Conservation (phyloP, 176 grass and related monocot species). For the Raddia guianensis region DNA sequence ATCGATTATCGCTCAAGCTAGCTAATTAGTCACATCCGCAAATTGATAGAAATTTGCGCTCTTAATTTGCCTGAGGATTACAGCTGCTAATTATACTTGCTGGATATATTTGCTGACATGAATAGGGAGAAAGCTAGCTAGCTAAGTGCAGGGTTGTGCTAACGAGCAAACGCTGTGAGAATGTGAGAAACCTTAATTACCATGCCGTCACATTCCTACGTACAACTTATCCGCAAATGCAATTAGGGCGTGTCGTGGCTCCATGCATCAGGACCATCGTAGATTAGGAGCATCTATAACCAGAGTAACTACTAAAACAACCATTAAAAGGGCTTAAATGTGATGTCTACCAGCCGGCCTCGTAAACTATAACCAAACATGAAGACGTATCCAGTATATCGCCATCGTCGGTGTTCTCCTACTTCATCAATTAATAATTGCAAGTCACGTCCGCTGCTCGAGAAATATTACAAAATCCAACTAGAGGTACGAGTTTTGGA, state of each 20-base stretch:
- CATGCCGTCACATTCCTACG: too few relatives aligned
- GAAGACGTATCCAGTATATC: not conserved
- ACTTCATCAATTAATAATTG: not conserved
- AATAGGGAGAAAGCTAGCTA: not conserved
- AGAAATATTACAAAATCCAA: not conserved
- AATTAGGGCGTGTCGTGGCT: not conserved
- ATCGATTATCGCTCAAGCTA: not conserved
- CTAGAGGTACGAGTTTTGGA: too few relatives aligned
- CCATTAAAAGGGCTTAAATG: slow-evolving; percentile 43
- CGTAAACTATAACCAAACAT: not conserved
- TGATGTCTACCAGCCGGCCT: not conserved
- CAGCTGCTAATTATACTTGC: not conserved
- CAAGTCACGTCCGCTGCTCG: too few relatives aligned
- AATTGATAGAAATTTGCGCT: not conserved
- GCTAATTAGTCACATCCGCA: not conserved
- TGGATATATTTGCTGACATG: not conserved
- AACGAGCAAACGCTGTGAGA: not conserved
- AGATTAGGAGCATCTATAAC: not conserved
- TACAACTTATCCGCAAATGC: too few relatives aligned
- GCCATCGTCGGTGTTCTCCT: not conserved
- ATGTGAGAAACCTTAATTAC: not conserved
- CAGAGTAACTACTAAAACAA: slow-evolving; percentile 11
- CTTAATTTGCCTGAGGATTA: not conserved
- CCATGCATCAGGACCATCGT: not conserved
- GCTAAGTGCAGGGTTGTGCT: not conserved